These are phyloP conservation scores for Graphiopsis chlorocephala DNA, from an alignment of 2,329 filamentous ascomycete species.

Conservation along the genomic window DNA sequence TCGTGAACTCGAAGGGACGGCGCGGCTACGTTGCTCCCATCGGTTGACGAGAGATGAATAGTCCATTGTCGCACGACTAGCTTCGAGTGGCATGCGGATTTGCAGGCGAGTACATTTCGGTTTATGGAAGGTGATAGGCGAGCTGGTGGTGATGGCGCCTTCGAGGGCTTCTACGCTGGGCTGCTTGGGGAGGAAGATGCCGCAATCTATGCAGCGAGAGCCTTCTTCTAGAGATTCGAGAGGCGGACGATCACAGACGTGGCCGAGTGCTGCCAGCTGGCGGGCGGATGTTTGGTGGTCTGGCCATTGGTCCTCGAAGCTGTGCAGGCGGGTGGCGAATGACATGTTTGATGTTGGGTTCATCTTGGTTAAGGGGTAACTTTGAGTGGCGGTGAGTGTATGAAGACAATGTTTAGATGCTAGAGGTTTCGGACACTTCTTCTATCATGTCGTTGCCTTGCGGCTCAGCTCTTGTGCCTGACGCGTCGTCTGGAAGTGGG, in stretches of 20 bases:
- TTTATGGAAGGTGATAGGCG: conserved; percentile 23
- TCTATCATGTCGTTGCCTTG: not conserved
- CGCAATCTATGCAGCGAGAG: conserved; percentile 30
- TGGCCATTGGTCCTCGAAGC: conserved; percentile 16
- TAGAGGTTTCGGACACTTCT: not conserved
- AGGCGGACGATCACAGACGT: conserved; percentile 32
- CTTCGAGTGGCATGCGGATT: conserved; percentile 28
- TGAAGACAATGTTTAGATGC: not conserved
- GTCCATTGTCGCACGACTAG: conserved; percentile 5
- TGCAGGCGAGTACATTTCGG: conserved; percentile 26
- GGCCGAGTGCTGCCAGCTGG: conserved; percentile 29
- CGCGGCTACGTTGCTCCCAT: conserved; percentile 18
- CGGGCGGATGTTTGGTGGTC: conserved; percentile 8
- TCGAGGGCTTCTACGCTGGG: conserved; percentile 26
- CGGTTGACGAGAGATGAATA: conserved; percentile 8
- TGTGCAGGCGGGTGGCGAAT: conserved; percentile 13
- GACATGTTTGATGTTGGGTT: not conserved
- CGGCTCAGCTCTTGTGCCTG: not conserved
- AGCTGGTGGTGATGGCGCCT: conserved; percentile 10
- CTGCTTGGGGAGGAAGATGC: conserved; percentile 27
- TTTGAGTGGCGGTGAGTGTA: no score
- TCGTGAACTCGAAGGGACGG: conserved; percentile 15
- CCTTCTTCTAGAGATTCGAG: conserved; percentile 33
- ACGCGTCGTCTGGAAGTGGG: not conserved
- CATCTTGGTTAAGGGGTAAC: no score